These are phyloP conservation scores for Rheum nobile DNA, from an alignment of 148 eudicot species.

Conservation along the genomic window DNA sequence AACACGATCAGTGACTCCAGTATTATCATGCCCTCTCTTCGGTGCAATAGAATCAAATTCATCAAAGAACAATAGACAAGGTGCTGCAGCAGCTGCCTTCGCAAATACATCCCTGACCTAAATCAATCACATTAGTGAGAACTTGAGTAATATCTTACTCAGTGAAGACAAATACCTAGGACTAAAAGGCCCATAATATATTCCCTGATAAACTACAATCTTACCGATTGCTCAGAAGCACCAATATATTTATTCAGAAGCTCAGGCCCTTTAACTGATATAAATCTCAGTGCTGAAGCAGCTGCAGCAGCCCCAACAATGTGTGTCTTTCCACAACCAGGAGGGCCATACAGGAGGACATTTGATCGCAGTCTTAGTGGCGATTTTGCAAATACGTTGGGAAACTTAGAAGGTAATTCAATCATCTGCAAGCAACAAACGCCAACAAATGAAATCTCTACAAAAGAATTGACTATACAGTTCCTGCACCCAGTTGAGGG, in stretches of 20 bases:
- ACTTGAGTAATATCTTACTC: not conserved
- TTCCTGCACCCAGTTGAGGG: not conserved
- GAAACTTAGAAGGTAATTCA: slow-evolving; percentile 88
- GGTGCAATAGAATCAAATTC: slow-evolving; percentile 99
- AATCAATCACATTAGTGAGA: slow-evolving; percentile 10
- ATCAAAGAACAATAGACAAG: slow-evolving; percentile 93
- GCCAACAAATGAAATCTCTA: not conserved
- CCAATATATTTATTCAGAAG: slow-evolving; percentile 95
- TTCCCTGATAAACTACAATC: slow-evolving; percentile 12
- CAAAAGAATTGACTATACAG: not conserved
- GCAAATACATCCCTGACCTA: slow-evolving; percentile 96
- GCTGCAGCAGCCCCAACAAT: slow-evolving; percentile 98
- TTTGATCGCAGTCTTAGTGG: slow-evolving; percentile 86
- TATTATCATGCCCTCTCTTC: slow-evolving; percentile 98
- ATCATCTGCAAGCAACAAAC: slow-evolving; percentile 49
- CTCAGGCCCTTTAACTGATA: slow-evolving; percentile 95
- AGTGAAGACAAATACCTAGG: not conserved
- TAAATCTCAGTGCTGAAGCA: slow-evolving; percentile 85
- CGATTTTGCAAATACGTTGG: slow-evolving; percentile 67
- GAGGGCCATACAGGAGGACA: slow-evolving; percentile 93
- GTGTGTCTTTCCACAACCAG: slow-evolving; percentile 99
- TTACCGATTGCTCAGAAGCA: slow-evolving; percentile 99
- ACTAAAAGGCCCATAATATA: not conserved
- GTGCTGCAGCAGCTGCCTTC: slow-evolving; percentile 97
- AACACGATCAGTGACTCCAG: slow-evolving; percentile 98